phyloP scores from a whole-genome alignment of 768 basidiomycete species.

The Rhodosporidiobolus odoratus region DNA sequence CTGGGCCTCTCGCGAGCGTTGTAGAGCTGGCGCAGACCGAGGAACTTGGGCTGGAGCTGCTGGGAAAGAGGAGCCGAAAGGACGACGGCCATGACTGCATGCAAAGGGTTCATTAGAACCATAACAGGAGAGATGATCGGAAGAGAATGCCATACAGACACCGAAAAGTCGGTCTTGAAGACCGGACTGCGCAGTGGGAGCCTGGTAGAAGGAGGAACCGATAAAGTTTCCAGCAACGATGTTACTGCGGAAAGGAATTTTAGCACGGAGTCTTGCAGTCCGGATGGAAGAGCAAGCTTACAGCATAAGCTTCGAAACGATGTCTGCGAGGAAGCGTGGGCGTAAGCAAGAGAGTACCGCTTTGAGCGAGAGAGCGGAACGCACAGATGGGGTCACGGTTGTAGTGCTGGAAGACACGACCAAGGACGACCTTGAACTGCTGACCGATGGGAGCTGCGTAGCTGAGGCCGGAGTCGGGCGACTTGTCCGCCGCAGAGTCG shows the following conservation, averaged over 20 bases:
- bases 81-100: conserved; percentile 32
- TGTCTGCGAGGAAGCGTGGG: not conserved
- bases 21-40: conserved; percentile 59
- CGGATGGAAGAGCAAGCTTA: not conserved
- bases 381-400: conserved; percentile 49
- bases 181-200: conserved; percentile 28
- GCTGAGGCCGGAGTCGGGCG: conserved; percentile 29
- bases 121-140: not conserved
- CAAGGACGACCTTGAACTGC: conserved; percentile 31
- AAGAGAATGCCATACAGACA: not conserved
- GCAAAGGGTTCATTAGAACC: not conserved
- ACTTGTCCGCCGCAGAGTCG: conserved; percentile 34
- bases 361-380: conserved; percentile 42
- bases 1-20: conserved; percentile 64
- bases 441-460: conserved; percentile 31
- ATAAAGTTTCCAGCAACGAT: conserved; percentile 41
- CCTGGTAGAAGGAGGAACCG: conserved; percentile 39
- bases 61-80: conserved; percentile 55
- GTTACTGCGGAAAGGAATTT: conserved; percentile 12
- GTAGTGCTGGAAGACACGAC: conserved; percentile 48
- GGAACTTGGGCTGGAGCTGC: conserved; percentile 61
- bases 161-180: conserved; percentile 39
- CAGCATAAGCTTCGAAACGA: conserved; percentile 32
- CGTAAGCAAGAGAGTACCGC: conserved; percentile 25
- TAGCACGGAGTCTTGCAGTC: too few relatives aligned